Conservation (phyloP, 495 filamentous ascomycete genomes). For the Hypoxylon subgilvum region DNA sequence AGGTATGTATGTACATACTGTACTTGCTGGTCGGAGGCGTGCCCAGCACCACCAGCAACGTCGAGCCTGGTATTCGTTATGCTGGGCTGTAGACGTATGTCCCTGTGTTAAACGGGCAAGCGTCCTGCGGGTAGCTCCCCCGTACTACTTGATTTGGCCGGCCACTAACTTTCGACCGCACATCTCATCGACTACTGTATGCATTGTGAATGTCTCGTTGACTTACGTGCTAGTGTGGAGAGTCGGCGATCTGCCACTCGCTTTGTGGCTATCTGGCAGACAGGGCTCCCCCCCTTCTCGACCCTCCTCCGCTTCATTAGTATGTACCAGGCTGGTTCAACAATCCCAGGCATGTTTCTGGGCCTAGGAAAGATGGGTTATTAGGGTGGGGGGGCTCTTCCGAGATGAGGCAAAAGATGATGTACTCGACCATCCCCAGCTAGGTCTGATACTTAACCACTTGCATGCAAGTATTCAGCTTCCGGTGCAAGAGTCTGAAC, state of each 20-base stretch:
- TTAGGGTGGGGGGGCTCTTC: conserved; percentile 30
- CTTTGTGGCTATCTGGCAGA: conserved; percentile 30
- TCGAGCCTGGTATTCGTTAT: conserved; percentile 25
- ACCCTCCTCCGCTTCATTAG: conserved; percentile 25
- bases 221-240: conserved; percentile 23
- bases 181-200: conserved; percentile 15
- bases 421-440: conserved; percentile 37
- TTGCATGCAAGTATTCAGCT: conserved; percentile 35
- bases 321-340: conserved; percentile 22
- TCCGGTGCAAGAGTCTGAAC: conserved; percentile 20
- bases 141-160: conserved; percentile 30
- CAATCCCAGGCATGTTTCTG: conserved; percentile 31
- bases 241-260: conserved; percentile 31
- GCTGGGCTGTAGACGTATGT: conserved; percentile 21
- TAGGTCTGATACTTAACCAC: conserved; percentile 35
- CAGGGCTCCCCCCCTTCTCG: conserved; percentile 13
- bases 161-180: conserved; percentile 22
- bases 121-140: conserved; percentile 19
- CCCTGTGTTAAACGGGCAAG: conserved; percentile 30
- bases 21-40: not conserved
- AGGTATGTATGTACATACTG: not conserved
- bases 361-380: conserved; percentile 24
- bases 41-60: conserved; percentile 3
- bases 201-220: conserved; percentile 35
- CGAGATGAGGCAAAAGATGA: conserved; percentile 34